Base-by-base conservation (phyloP, 768 basidiomycete genomes). In the Pulveroboletus sp. region DNA sequence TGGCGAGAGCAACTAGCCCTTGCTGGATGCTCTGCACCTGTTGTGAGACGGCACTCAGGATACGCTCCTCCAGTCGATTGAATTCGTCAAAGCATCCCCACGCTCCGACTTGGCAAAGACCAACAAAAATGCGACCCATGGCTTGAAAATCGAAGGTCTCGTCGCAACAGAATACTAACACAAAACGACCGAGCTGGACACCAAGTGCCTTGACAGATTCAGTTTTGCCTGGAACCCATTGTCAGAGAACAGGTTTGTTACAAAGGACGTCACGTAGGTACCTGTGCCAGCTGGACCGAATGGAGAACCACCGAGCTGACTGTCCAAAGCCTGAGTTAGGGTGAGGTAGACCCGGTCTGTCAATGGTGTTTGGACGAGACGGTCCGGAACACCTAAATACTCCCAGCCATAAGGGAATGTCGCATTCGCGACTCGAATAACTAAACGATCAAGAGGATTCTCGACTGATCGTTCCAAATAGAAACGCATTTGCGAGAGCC, bases 91-190 rank as follows among this genome's bases (percentile, higher is more conserved):
- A 93, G 63, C 90, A 94, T 11, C 96, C 96, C 96, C 96, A 99
- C 0, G 96, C 96, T 30, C 96, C 96, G 32, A 98, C 96, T 76
- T 96, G 94, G 71, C 96, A 99, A 12, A 99, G 80, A 45, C 96
- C 96, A 60, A 98, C 85, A 66, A 99, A 99, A 59, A 99, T 98
- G 55, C 96, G 89, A 55, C 96, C 96, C 96, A 99, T 98, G 1
- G 96, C 96, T 67, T 98, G 94, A 77, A 98, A 98, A 69, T 99
- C 96, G 69, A 99, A 98, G 0, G 91, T 96, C 68, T 99, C 96
- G 69, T 99, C 96, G 63, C 96, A 99, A 66, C 96, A 98, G 74
- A 99, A 99, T n/a, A 99, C 96, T 42, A 99, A 78, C n/a, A 99
- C 96, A 62, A 99, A 99, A 33, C 96, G 85, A 36, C 96, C 96